Evolutionary conservation across 441 rosid species (phyloP).

Genomic region (Eutrema salsugineum): DNA sequence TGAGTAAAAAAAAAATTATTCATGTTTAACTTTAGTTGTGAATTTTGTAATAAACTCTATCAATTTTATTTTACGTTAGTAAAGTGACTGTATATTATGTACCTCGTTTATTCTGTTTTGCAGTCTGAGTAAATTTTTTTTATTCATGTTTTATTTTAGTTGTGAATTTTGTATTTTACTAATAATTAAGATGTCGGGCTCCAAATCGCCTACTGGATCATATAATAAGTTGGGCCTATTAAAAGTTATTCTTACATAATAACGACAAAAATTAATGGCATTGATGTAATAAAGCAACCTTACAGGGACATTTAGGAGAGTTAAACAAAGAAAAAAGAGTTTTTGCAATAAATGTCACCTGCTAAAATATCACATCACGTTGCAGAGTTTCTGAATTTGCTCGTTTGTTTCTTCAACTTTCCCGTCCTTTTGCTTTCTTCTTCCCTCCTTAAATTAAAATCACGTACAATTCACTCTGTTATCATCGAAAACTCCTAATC

Average conservation of each 20-base stretch:
- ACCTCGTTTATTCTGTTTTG: too few relatives aligned
- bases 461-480: slow-evolving; percentile 17
- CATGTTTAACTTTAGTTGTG: too few relatives aligned
- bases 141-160: too few relatives aligned
- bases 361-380: slow-evolving; percentile 4
- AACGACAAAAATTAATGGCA: neutral
- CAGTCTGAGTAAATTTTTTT: too few relatives aligned
- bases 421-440: neutral
- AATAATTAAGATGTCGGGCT: neutral
- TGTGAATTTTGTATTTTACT: too few relatives aligned
- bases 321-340: neutral
- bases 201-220: neutral
- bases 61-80: too few relatives aligned
- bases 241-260: neutral
- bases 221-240: neutral
- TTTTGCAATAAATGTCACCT: neutral
- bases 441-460: neutral
- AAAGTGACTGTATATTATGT: too few relatives aligned
- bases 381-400: slow-evolving; percentile 4
- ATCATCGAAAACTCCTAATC: slow-evolving; percentile 16
- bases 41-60: too few relatives aligned
- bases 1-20: too few relatives aligned
- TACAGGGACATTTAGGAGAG: neutral
- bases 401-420: slow-evolving; percentile 8
- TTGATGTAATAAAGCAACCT: neutral